Conservation (phyloP, 257 asterid genomes). For the Perilla frutescens region DNA sequence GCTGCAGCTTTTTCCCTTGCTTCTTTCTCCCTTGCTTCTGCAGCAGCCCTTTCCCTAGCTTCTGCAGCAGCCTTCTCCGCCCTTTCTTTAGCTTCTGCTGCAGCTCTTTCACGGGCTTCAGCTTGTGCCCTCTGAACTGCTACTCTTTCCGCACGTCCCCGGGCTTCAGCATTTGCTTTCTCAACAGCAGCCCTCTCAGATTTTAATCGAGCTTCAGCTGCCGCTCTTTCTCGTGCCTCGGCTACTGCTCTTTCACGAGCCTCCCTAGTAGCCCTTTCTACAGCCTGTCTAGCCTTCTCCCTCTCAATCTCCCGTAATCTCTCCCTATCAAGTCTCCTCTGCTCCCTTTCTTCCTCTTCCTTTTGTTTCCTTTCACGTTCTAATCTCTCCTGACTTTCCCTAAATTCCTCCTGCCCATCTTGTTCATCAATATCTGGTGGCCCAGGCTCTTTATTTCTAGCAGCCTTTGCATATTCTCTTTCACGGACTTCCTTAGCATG, state of each 20-base stretch:
- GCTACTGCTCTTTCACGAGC: slow-evolving; percentile 95
- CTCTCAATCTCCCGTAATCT: slow-evolving; percentile 71
- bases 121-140: slow-evolving; percentile 97
- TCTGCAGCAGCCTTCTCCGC: slow-evolving; percentile 89
- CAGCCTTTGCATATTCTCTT: slow-evolving; percentile 84
- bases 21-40: slow-evolving; percentile 62
- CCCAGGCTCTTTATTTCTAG: slow-evolving; percentile 69
- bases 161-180: slow-evolving; percentile 79
- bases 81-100: slow-evolving; percentile 86
- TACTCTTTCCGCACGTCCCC: slow-evolving; percentile 83
- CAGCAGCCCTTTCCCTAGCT: slow-evolving; percentile 75
- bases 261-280: slow-evolving; percentile 94
- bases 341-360: slow-evolving; percentile 90
- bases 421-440: slow-evolving; percentile 65
- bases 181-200: slow-evolving; percentile 84
- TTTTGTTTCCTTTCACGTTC: slow-evolving; percentile 75
- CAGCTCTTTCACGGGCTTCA: slow-evolving; percentile 98
- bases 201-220: slow-evolving; percentile 67
- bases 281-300: slow-evolving; percentile 86
- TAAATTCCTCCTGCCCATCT: slow-evolving; percentile 64
- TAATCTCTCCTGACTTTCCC: slow-evolving; percentile 75
- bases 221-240: slow-evolving; percentile 75
- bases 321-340: slow-evolving; percentile 79
- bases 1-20: slow-evolving; percentile 68
- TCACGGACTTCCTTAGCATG: slow-evolving; percentile 98